phyloP scores from a whole-genome alignment of 129 eudicot species.

The Daucus carota region DH1_v3.0 NC_030385.2:41078001-41078500 shows the following conservation, averaged over 20 bases:
- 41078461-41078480: background rate
- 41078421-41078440: background rate
- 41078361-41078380: background rate
- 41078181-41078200: background rate
- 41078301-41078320: background rate
- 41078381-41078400: background rate
- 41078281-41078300: background rate
- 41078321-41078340: background rate
- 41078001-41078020: too few relatives aligned
- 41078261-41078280: background rate
- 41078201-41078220: background rate
- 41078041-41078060: too few relatives aligned
- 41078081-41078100: background rate
- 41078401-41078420: background rate
- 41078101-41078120: background rate
- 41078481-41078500: background rate
- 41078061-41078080: background rate
- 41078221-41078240: background rate
- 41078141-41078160: background rate
- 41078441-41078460: background rate
- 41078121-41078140: background rate
- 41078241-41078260: background rate
- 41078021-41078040: too few relatives aligned
- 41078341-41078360: background rate
- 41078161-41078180: background rate